These are phyloP conservation scores for Ceriops decandra DNA, from an alignment of 345 rosid species.

Conservation along the genomic window DNA sequence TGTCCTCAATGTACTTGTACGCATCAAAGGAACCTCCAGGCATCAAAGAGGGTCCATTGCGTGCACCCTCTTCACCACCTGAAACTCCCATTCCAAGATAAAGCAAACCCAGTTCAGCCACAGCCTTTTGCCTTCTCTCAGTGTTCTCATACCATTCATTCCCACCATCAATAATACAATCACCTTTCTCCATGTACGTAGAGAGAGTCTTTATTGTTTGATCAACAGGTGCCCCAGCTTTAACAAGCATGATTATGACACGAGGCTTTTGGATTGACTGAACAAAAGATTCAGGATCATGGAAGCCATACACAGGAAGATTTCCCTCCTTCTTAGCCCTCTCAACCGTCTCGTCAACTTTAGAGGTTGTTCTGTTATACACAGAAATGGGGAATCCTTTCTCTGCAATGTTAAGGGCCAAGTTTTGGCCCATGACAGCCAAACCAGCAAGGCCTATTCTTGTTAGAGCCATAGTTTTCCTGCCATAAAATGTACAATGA, in stretches of 20 bases:
- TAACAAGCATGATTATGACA: slow-evolving; percentile 90
- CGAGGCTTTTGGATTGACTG: slow-evolving; percentile 83
- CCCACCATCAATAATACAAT: slow-evolving; percentile 94
- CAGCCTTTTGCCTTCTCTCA: slow-evolving; percentile 75
- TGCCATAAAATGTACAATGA: slow-evolving; percentile 23
- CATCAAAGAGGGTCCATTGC: slow-evolving; percentile 91
- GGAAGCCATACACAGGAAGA: slow-evolving; percentile 79
- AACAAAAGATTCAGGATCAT: slow-evolving; percentile 76
- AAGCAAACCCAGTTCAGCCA: slow-evolving; percentile 64
- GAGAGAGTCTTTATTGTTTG: slow-evolving; percentile 84
- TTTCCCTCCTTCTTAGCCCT: slow-evolving; percentile 83
- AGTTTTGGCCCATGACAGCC: slow-evolving; percentile 98
- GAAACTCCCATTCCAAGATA: slow-evolving; percentile 99
- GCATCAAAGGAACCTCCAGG: slow-evolving; percentile 93
- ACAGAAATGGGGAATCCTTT: slow-evolving; percentile 97
- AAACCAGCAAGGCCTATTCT: slow-evolving; percentile 95
- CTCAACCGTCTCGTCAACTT: slow-evolving; percentile 86
- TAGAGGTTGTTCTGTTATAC: slow-evolving; percentile 82
- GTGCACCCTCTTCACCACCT: slow-evolving; percentile 98
- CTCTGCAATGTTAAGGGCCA: slow-evolving; percentile 88
- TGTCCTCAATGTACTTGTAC: slow-evolving; percentile 78
- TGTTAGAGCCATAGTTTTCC: slow-evolving; percentile 59
- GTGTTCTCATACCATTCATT: slow-evolving; percentile 98
- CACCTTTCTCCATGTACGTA: slow-evolving; percentile 82
- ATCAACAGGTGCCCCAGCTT: slow-evolving; percentile 94